Base-by-base conservation (phyloP, 352 stramenopile genomes). In the Phytophthora aleatoria region DNA sequence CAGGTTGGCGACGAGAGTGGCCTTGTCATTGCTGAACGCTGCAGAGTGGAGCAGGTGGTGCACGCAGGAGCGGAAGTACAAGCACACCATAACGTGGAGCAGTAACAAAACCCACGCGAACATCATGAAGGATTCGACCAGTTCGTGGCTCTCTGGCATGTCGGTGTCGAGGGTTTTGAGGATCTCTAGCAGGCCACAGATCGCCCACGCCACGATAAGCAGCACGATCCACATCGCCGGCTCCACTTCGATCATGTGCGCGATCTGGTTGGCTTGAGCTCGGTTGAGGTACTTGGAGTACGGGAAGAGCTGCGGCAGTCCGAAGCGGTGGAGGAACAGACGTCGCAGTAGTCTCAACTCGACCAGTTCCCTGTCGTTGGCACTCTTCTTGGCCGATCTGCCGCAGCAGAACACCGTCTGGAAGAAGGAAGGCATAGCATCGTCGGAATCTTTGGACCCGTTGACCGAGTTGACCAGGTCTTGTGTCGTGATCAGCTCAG, bases 241-340 rank as follows among this genome's bases (percentile, higher is more conserved):
- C 53, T 89, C 59, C 10, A 92, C 81, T 24, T 92, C 81, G 20
- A 92, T 88, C 71, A 92, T 81, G 57, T 90, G 73, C 5, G 69
- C 79, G 58, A 92, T 89, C 63, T 92, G 77, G 68, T 83, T 87
- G 24, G 87, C 81, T 60, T 90, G 83, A 20, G 80, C 81, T 26
- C 86, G 75, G 20, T 67, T 66, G n/a, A 92, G 41, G 64, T 92
- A 92, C 67, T 92, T 92, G 67, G 76, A 74, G 50, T 85, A 92
- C 27, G 83, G 79, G 39, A 81, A 81, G 24, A 85, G 68, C 64
- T 85, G 65, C 0, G 78, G 78, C 3, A 87, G 58, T 9, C 61
- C 66, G 44, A 80, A 80, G 20, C 50, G 67, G 11, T 44, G 58
- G 20, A 87, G 59, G 50, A 87, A 87, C 11, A 80, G 60, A 35